Conservation (phyloP, 1,284 basidiomycete species). For the Termitomyces sp. region DNA sequence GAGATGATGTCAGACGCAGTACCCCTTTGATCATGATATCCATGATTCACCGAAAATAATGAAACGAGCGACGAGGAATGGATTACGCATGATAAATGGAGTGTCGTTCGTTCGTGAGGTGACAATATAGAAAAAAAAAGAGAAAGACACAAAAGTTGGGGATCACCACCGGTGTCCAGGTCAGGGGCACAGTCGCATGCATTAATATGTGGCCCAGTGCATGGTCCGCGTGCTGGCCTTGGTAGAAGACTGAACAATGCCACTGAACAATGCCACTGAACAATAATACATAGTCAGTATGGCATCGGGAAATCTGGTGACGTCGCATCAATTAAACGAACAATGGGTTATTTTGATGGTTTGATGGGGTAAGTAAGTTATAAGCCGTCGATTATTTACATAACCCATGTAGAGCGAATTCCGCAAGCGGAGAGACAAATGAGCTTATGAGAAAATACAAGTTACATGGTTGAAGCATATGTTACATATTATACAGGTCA, state of each 20-base stretch:
- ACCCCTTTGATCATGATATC: not conserved
- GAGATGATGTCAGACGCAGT: conserved; percentile 6
- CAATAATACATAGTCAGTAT: not conserved
- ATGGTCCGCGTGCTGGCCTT: conserved; percentile 1
- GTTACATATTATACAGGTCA: conserved; percentile 7
- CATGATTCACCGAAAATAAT: conserved; percentile 48
- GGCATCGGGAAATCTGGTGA: no score
- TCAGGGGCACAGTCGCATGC: not conserved
- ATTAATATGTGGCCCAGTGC: conserved; percentile 6
- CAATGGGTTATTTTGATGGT: not conserved
- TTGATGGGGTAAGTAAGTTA: no score
- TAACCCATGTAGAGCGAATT: not conserved
- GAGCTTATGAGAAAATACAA: not conserved
- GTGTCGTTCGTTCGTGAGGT: not conserved
- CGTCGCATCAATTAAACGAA: conserved; percentile 3
- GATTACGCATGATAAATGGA: conserved; percentile 26
- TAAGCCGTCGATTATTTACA: not conserved
- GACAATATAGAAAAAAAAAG: not conserved
- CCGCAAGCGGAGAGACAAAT: no score
- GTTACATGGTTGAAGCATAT: not conserved
- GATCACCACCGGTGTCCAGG: conserved; percentile 19
- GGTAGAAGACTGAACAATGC: conserved; percentile 12
- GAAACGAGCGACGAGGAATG: conserved; percentile 50
- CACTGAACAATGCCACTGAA: conserved; percentile 9
- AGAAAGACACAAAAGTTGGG: conserved; percentile 4